Base-by-base conservation (phyloP, 352 stramenopile genomes). In the Bremia lactucae region DNA sequence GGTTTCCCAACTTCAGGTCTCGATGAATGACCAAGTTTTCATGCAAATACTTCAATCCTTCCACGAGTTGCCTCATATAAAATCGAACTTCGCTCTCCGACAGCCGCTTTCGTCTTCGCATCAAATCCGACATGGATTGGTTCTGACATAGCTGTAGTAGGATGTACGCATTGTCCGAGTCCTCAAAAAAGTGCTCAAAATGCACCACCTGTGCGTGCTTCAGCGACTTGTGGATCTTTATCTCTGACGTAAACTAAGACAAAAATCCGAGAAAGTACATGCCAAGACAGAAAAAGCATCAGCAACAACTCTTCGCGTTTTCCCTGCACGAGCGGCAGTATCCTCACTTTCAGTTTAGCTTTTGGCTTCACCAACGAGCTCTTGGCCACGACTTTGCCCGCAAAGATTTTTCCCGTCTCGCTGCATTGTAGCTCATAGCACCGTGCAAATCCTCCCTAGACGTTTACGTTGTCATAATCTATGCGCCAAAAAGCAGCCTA, bases 141-240 rank as follows among this genome's bases (percentile, higher is more conserved):
- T 98, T 98, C 31, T 89, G 68, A 61, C 96, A 99, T 7, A 99
- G 68, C 59, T 98, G 95, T 0, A 99, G 68, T 24, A 99, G 63
- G 28, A 99, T 97, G 64, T 99, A 99, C 41, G 89, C 90, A 52
- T 98, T 98, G 23, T 93, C 74, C 16, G 83, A 67, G 64, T 99
- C 96, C 56, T 99, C 96, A 63, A 99, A 99, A 60, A 96, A 98
- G 43, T 97, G 93, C 39, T 98, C 93, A 60, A 98, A 98, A 54
- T 96, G 83, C 18, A 98, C 96, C 45, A 99, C 70, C 42, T 97
- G 77, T 9, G 69, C 59, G 55, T 99, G 96, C 41, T 95, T 83
- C 39, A 99, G 77, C 16, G 78, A 85, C 42, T 96, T 87, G 77
- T 99, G 96, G 56, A 99, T 98, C 64, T 98, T 98, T 65, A 99